These are phyloP conservation scores for Pulveroboletus sp. DNA, from an alignment of 768 basidiomycete genomes.

Conservation along the genomic window DNA sequence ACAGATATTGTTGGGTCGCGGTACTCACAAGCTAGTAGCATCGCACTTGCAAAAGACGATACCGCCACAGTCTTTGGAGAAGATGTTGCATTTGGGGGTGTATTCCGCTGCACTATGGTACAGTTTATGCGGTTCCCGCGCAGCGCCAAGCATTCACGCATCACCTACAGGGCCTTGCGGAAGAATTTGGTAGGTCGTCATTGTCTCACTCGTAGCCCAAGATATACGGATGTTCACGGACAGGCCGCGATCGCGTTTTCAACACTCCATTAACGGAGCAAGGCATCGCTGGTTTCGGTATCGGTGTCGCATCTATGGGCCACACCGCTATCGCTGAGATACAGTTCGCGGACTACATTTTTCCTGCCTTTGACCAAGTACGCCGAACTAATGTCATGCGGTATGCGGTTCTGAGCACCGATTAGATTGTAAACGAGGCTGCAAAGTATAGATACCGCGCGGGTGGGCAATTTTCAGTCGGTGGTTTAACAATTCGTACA, in stretches of 20 bases:
- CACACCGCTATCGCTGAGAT: slow-evolving; percentile 95
- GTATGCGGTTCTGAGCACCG: neutral
- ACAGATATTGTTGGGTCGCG: neutral
- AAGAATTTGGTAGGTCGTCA: slow-evolving; percentile 74
- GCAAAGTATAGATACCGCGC: slow-evolving; percentile 92
- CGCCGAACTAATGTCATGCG: slow-evolving; percentile 6
- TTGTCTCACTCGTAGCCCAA: neutral
- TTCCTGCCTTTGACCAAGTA: slow-evolving; percentile 92
- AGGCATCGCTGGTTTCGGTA: slow-evolving; percentile 93
- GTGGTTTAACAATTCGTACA: slow-evolving; percentile 76
- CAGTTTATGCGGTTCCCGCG: slow-evolving; percentile 21
- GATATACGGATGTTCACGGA: slow-evolving; percentile 1
- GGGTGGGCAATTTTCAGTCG: slow-evolving; percentile 80
- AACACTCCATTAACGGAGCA: slow-evolving; percentile 93
- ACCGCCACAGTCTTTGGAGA: slow-evolving; percentile 88
- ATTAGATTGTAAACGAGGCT: slow-evolving; percentile 88
- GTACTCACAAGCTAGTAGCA: slow-evolving; percentile 43
- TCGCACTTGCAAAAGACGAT: slow-evolving; percentile 81
- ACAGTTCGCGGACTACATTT: slow-evolving; percentile 89
- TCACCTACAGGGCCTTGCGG: slow-evolving; percentile 69
- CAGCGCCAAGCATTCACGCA: neutral
- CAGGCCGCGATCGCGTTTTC: slow-evolving; percentile 89
- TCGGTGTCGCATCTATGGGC: slow-evolving; percentile 89
- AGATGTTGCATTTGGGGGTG: slow-evolving; percentile 91
- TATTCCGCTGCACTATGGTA: slow-evolving; percentile 93